A percentile compares a stretch with the other conserved stretches of the same genome.
phyloP scores from a whole-genome alignment of 148 eudicot genomes.

The Suaeda aralocaspica region DNA sequence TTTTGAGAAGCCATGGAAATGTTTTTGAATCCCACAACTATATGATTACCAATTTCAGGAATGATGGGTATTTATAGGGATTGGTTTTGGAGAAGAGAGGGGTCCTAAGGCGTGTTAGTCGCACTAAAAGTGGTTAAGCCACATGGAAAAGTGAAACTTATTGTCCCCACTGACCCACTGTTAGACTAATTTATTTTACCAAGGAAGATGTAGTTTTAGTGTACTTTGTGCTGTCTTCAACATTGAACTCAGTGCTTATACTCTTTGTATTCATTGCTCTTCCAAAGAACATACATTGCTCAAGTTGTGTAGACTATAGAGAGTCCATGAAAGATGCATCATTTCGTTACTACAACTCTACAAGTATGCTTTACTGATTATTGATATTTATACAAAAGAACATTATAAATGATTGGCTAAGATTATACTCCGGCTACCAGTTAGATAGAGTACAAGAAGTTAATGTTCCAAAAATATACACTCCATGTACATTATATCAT shows the following conservation, averaged over 20 bases:
- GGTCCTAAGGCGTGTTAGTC: conserved; percentile 23
- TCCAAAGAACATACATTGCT: not conserved
- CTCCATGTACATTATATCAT: too few species aligned
- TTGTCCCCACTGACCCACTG: conserved; percentile 31
- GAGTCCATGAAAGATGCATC: not conserved
- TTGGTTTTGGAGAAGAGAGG: conserved; percentile 14
- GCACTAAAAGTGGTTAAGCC: conserved; percentile 23
- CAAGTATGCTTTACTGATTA: not conserved
- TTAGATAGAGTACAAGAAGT: too few species aligned
- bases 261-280: not conserved
- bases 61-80: conserved; percentile 43
- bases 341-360: too few species aligned
- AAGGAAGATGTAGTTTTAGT: conserved; percentile 15
- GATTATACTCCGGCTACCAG: too few species aligned
- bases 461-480: too few species aligned
- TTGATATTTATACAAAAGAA: too few species aligned
- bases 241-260: not conserved
- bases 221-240: conserved; percentile 40
- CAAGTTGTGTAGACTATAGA: too few species aligned
- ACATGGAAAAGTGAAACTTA: conserved; percentile 24
- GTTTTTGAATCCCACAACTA: conserved; percentile 19
- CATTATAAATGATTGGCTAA: too few species aligned
- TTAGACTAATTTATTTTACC: conserved; percentile 20
- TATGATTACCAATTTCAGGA: conserved; percentile 21
- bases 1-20: conserved; percentile 44